Evolutionary conservation across 345 rosid genomes (phyloP).

Genomic region (Sonneratia caseolaris): DNA sequence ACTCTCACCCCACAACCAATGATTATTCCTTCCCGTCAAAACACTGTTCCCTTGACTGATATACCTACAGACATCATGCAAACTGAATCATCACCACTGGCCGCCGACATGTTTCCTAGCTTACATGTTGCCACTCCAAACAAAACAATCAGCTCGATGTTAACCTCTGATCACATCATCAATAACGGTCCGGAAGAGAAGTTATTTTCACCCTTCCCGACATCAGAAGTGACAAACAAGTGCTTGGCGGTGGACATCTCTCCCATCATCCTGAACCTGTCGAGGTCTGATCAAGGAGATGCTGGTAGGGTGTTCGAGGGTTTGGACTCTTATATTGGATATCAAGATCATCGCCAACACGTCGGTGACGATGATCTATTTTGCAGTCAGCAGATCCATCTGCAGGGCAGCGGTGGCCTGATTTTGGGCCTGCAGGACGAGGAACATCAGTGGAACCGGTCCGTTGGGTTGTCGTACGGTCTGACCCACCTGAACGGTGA

Average conservation of each 20-base stretch:
- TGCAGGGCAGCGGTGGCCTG: not conserved
- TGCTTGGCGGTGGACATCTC: slow-evolving; percentile 5
- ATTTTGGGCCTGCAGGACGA: not conserved
- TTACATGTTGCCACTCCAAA: not conserved
- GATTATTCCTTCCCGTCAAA: not conserved
- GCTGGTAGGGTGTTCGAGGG: slow-evolving; percentile 3
- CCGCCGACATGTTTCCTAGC: not conserved
- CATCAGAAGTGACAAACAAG: not conserved
- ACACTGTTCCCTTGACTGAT: not conserved
- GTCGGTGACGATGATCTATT: not conserved
- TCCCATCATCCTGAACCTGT: slow-evolving; percentile 40
- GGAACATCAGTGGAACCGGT: slow-evolving; percentile 4
- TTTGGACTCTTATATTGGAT: not conserved
- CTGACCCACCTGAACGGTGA: not conserved
- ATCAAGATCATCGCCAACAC: not conserved
- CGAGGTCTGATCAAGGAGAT: slow-evolving; percentile 45
- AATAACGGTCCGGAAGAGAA: not conserved
- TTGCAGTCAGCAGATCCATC: not conserved
- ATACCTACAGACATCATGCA: not conserved
- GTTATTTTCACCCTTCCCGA: slow-evolving; percentile 5
- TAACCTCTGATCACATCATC: not conserved
- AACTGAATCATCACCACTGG: not conserved
- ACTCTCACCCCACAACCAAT: too few species aligned
- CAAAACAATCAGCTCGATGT: not conserved
- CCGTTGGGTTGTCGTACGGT: slow-evolving; percentile 7